Evolutionary conservation across 2,329 filamentous ascomycete species (phyloP).

Genomic region (Colletotrichum abscissum): DNA sequence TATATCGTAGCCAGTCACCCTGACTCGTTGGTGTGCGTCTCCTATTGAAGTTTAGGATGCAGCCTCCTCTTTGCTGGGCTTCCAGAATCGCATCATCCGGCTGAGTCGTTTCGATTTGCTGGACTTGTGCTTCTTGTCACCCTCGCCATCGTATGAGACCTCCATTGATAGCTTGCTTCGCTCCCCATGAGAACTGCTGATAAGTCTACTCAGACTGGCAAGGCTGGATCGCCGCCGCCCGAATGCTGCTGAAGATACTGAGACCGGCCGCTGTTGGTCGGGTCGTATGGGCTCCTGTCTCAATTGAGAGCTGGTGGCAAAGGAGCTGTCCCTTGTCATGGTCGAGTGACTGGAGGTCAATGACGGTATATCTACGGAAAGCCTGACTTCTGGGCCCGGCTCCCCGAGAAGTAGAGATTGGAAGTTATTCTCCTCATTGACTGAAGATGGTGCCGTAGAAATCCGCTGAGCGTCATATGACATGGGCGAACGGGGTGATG

Average conservation of each 20-base stretch:
- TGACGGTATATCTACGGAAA: conserved; percentile 80
- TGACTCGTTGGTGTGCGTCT: conserved; percentile 1
- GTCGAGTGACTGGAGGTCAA: conserved; percentile 81
- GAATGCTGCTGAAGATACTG: conserved; percentile 70
- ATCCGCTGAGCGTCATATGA: conserved; percentile 79
- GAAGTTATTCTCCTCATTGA: conserved; percentile 77
- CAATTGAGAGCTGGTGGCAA: conserved; percentile 56
- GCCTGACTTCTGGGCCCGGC: conserved; percentile 76
- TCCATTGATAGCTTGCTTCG: conserved; percentile 80
- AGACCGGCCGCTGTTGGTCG: conserved; percentile 68
- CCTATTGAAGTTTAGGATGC: conserved; percentile 37
- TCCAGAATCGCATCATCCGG: conserved; percentile 85
- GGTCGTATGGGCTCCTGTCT: conserved; percentile 57
- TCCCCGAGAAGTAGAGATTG: conserved; percentile 79
- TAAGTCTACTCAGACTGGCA: conserved; percentile 80
- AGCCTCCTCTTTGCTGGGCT: conserved; percentile 60
- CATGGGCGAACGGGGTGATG: conserved; percentile 76
- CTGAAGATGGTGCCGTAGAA: conserved; percentile 80
- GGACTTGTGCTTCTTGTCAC: conserved; percentile 65
- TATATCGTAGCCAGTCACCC: conserved; percentile 7
- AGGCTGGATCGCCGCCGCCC: conserved; percentile 80
- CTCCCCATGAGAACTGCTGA: conserved; percentile 80
- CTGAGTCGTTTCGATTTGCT: conserved; percentile 79
- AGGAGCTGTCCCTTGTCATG: conserved; percentile 76
- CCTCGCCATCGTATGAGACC: conserved; percentile 66